These are phyloP conservation scores for Tolypocladium guangdongense DNA, from an alignment of 2,329 filamentous ascomycete genomes.

Conservation along the genomic window DNA sequence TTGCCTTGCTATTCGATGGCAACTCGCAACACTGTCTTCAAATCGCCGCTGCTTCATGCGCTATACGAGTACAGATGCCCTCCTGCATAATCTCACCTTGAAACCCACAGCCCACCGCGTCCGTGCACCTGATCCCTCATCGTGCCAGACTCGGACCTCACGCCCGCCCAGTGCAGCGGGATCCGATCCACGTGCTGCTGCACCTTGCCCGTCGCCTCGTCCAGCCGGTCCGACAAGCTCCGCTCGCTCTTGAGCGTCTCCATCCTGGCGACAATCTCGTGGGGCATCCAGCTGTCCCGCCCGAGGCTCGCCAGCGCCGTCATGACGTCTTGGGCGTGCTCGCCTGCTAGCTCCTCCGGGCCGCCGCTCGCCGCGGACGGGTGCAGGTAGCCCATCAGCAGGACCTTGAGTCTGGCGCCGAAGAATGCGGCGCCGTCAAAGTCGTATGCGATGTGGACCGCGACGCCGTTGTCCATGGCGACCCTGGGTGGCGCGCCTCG, in stretches of 20 bases:
- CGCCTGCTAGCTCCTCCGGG: constrained; percentile 14
- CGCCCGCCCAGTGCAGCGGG: constrained; percentile 46
- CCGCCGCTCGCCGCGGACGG: constrained; percentile 8
- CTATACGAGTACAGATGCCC: no score
- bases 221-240: constrained; percentile 32
- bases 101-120: constrained; percentile 38
- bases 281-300: constrained; percentile 33
- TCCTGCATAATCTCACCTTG: constrained; percentile 8
- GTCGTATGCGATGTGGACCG: constrained; percentile 42
- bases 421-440: constrained; percentile 32
- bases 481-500: constrained; percentile 34
- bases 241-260: constrained; percentile 28
- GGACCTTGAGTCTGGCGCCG: constrained; percentile 34
- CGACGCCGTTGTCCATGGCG: constrained; percentile 37
- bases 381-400: constrained; percentile 51
- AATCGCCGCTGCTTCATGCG: no score
- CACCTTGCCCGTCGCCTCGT: constrained; percentile 34
- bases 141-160: constrained; percentile 38
- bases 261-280: constrained; percentile 25
- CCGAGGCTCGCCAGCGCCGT: constrained; percentile 34
- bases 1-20: no score
- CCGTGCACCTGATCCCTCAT: constrained; percentile 38
- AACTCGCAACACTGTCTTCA: no score
- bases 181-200: constrained; percentile 46
- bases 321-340: constrained; percentile 28